Evolutionary conservation across 176 grass and related monocot species (phyloP), one percentile per base, ranked within the genome.

Genomic region (Ensete glaucum): DNA sequence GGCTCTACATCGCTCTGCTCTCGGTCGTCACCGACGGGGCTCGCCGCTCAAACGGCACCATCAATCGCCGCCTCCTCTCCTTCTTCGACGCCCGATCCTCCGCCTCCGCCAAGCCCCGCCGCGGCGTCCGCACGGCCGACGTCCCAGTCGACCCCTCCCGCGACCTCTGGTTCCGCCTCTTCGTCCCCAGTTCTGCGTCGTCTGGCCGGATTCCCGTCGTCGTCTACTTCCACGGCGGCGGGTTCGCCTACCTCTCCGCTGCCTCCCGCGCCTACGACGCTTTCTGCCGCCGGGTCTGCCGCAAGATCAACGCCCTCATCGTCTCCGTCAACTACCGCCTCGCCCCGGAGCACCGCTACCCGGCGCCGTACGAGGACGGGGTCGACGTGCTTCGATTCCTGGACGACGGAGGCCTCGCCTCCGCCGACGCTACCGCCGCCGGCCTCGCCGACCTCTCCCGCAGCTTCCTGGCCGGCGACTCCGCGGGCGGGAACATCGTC

Each of bases 211-310:
- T 88, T 0, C 70, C 93, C 13, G 26, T 94, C 7, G 2, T 96
- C 20, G 78, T 96, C 23, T 80, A 84, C 79, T 83, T 87, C 84
- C 92, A 96, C 78, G 85, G 92, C 50, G 85, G 92, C 43, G 92
- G 81, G 14, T 96, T 91, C 88, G 43, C 52, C 29, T 64, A 86
- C 73, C 27, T 88, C 62, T 88, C 88, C 9, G 25, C 88, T 0
- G 76, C 88, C 0, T 84, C 83, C 21, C 0, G 58, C 55, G 11
- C 67, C n/a, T 69, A 83, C 50, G 87, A 93, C 71, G 76, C 26
- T 19, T 72, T 82, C 48, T 77, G 85, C 87, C 82, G 80, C 60
- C 75, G 80, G 13, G 10, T 93, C 77, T 87, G 87, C 77, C 57
- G 19, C 78, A 52, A 78, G 51, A 75, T 81, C 52, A 58, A 17